phyloP scores from a whole-genome alignment of 148 eudicot species.

The Nepenthes mirabilis region DNA sequence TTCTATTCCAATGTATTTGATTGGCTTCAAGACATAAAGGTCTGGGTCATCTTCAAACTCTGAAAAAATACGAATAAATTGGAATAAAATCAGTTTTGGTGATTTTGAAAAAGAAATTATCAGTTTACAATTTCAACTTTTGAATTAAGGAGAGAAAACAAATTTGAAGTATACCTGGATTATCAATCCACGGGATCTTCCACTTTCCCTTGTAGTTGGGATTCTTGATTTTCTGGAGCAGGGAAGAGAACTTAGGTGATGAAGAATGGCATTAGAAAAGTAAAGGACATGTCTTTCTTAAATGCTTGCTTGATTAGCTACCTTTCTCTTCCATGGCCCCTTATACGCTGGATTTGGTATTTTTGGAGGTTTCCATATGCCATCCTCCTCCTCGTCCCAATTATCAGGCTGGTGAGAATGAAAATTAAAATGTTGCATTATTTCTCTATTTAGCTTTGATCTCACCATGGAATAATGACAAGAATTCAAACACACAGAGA shows the following conservation, averaged over 20 bases:
- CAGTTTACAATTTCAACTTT: background rate
- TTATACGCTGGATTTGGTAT: constrained; percentile 42
- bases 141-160: background rate
- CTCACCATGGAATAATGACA: no score
- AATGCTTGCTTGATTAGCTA: constrained; percentile 3
- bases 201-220: constrained; percentile 95
- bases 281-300: no score
- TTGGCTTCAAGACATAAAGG: constrained; percentile 81
- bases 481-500: no score
- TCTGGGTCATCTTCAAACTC: constrained; percentile 99
- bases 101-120: background rate
- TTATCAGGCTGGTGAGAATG: constrained; percentile 20
- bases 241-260: background rate
- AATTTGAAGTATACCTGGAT: constrained; percentile 57
- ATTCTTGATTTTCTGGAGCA: constrained; percentile 69
- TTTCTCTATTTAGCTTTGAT: background rate
- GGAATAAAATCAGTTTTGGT: background rate
- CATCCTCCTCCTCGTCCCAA: constrained; percentile 46
- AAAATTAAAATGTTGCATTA: background rate
- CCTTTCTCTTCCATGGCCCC: constrained; percentile 43
- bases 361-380: constrained; percentile 31
- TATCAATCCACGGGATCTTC: constrained; percentile 95
- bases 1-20: constrained; percentile 90
- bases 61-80: constrained; percentile 7
- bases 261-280: background rate